Percentiles rank a stretch among this genome's conserved stretches.
Conservation (phyloP, 2,329 filamentous ascomycete species). For the Botrytis tulipae region DNA sequence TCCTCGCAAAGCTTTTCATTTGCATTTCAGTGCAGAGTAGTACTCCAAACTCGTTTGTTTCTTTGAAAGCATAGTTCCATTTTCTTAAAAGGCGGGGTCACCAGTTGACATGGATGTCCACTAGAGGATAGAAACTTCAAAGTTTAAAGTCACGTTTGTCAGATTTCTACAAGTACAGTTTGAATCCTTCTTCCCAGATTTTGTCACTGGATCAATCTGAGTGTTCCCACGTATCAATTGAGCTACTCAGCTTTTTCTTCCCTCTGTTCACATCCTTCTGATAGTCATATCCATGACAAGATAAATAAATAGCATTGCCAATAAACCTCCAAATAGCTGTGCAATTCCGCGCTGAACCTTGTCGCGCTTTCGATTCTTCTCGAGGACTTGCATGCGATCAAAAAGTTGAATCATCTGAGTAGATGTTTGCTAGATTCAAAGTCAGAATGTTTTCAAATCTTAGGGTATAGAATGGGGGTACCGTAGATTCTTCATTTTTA, state of each 20-base stretch:
- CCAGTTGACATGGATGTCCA: neutral
- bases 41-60: neutral
- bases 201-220: neutral
- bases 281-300: neutral
- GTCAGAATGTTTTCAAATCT: neutral
- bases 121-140: neutral
- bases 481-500: neutral
- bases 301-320: neutral
- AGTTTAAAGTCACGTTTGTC: neutral
- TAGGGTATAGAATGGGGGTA: neutral
- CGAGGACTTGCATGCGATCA: neutral
- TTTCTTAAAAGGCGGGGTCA: neutral
- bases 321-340: neutral
- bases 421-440: neutral
- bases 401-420: neutral
- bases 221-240: neutral
- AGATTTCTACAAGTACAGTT: neutral
- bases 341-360: neutral
- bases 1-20: accelerated
- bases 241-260: neutral
- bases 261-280: neutral
- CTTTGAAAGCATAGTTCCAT: neutral
- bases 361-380: neutral
- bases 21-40: neutral
- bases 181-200: neutral